phyloP scores from a whole-genome alignment of 2,329 filamentous ascomycete species.

The Trichoderma aggressivum region DNA sequence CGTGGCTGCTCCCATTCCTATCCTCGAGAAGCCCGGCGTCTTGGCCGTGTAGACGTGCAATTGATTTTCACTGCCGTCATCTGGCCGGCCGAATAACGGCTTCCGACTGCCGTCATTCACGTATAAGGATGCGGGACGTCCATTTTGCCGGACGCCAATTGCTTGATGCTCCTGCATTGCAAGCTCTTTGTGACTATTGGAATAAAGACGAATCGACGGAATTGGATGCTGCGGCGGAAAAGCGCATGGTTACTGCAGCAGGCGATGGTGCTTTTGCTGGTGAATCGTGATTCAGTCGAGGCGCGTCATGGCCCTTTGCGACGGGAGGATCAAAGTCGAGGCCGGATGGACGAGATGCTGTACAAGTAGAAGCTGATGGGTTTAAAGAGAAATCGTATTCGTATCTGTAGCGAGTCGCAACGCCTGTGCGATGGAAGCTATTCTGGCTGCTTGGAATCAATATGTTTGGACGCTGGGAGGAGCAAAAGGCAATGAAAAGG shows the following conservation, averaged over 20 bases:
- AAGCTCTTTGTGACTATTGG: neutral
- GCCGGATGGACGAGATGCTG: neutral
- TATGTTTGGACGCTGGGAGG: neutral
- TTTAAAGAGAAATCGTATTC: neutral
- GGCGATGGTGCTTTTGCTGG: neutral
- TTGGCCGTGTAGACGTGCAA: neutral
- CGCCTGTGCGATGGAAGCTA: neutral
- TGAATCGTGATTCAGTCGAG: slow-evolving; percentile 8
- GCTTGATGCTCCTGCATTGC: slow-evolving; percentile 29
- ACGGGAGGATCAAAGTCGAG: neutral
- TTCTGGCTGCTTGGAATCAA: neutral
- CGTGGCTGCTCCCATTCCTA: neutral
- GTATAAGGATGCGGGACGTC: slow-evolving; percentile 29
- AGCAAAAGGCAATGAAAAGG: neutral
- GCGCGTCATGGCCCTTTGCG: slow-evolving; percentile 17
- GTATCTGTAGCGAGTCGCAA: neutral
- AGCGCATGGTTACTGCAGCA: slow-evolving; percentile 11
- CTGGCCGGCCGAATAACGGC: slow-evolving; percentile 35
- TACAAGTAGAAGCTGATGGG: neutral
- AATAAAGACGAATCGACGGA: neutral
- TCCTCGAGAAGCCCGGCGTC: slow-evolving; percentile 3
- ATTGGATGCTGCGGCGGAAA: neutral
- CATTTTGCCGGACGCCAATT: slow-evolving; percentile 22
- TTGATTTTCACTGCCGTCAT: slow-evolving; percentile 20
- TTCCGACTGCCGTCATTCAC: slow-evolving; percentile 42